Conservation (phyloP, 208 protist genomes). For the Angomonas desouzai region DNA sequence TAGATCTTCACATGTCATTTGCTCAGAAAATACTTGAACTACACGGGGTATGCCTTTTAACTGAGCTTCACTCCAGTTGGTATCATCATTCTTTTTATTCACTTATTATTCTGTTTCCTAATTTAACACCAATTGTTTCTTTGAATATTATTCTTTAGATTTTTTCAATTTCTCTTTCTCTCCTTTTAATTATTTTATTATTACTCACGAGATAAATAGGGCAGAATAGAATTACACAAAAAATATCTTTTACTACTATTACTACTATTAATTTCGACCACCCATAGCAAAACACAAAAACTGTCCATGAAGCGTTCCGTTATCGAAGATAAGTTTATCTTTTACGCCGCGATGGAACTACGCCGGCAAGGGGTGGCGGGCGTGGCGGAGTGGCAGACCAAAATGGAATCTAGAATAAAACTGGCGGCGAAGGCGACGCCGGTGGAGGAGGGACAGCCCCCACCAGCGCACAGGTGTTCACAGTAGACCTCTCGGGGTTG, state of each 20-base stretch:
- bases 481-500: slow-evolving; percentile 28
- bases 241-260: background rate
- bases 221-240: background rate
- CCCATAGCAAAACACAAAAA: background rate
- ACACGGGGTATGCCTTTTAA: too few species aligned
- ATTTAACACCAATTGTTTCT: too few species aligned
- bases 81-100: too few species aligned
- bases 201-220: background rate
- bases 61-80: too few species aligned
- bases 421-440: background rate
- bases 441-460: slow-evolving; percentile 2
- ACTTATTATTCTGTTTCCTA: too few species aligned
- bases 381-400: slow-evolving; percentile 16
- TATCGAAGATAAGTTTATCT: slow-evolving; percentile 28
- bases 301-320: slow-evolving; percentile 1
- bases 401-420: background rate
- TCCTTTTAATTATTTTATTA: slow-evolving; percentile 11
- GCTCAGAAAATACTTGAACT: background rate
- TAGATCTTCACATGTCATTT: too few species aligned
- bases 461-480: background rate
- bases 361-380: slow-evolving; percentile 46
- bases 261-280: background rate
- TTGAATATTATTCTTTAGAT: too few species aligned
- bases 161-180: slow-evolving; percentile 17
- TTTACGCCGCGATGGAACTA: slow-evolving; percentile 41